These are phyloP conservation scores for Taphrina flavorubra DNA, from an alignment of 1,139 yeast species.

Conservation along the genomic window DNA sequence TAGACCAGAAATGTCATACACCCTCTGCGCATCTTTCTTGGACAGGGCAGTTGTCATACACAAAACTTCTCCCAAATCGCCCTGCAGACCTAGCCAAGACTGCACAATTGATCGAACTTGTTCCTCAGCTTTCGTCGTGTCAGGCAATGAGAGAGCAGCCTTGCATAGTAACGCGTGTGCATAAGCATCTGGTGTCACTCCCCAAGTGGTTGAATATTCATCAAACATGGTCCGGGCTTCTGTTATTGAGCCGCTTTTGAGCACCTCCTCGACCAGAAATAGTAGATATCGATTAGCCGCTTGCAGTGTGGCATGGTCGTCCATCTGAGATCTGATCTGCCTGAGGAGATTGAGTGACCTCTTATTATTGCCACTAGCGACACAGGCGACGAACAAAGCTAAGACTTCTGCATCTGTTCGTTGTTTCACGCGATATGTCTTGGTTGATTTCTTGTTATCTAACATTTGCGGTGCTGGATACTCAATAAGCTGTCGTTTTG, in stretches of 20 bases:
- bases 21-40: slow-evolving; percentile 61
- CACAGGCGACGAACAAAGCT: slow-evolving; percentile 71
- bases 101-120: slow-evolving; percentile 43
- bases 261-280: slow-evolving; percentile 54
- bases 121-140: slow-evolving; percentile 50
- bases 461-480: slow-evolving; percentile 18
- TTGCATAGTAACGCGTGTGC: slow-evolving; percentile 51
- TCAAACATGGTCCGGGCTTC: slow-evolving; percentile 45
- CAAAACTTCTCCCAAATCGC: slow-evolving; percentile 55
- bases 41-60: slow-evolving; percentile 73
- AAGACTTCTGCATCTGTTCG: slow-evolving; percentile 28
- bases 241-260: slow-evolving; percentile 50
- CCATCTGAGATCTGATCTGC: slow-evolving; percentile 49
- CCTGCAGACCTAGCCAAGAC: slow-evolving; percentile 23
- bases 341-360: slow-evolving; percentile 59
- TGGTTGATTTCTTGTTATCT: slow-evolving; percentile 7
- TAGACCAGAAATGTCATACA: slow-evolving; percentile 52
- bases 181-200: slow-evolving; percentile 45
- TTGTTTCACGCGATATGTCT: slow-evolving; percentile 12
- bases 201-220: slow-evolving; percentile 48
- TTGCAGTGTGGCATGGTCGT: slow-evolving; percentile 52
- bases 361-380: slow-evolving; percentile 68
- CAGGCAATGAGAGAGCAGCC: slow-evolving; percentile 47
- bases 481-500: slow-evolving; percentile 4
- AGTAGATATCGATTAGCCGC: slow-evolving; percentile 61